Evolutionary conservation across 2,329 filamentous ascomycete genomes (phyloP).

Genomic region (Pyrenochaeta sp.): DNA sequence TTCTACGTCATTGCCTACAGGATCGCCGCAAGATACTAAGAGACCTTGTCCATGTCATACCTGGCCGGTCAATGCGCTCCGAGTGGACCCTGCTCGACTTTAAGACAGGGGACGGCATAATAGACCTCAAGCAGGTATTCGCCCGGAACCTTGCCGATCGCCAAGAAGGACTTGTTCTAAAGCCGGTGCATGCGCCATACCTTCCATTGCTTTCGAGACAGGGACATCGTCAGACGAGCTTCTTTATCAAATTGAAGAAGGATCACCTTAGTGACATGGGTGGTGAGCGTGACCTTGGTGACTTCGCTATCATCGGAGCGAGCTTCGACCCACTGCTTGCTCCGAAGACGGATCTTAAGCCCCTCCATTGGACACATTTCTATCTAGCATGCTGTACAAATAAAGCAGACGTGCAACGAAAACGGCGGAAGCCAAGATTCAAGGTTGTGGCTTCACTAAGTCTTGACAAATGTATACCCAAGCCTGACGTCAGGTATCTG

Average conservation of each 20-base stretch:
- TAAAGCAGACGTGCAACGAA: slow-evolving; percentile 64
- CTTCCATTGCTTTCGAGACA: slow-evolving; percentile 57
- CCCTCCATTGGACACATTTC: slow-evolving; percentile 79
- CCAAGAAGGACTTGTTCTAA: slow-evolving; percentile 83
- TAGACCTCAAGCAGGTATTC: slow-evolving; percentile 60
- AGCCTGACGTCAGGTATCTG: slow-evolving; percentile 53
- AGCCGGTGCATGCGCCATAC: slow-evolving; percentile 78
- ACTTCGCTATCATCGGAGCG: slow-evolving; percentile 81
- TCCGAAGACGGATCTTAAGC: slow-evolving; percentile 61
- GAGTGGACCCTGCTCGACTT: slow-evolving; percentile 75
- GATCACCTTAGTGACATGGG: slow-evolving; percentile 82
- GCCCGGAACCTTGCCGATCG: slow-evolving; percentile 70
- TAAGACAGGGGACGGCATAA: slow-evolving; percentile 41
- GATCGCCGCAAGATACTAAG: slow-evolving; percentile 69
- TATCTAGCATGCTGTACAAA: slow-evolving; percentile 80
- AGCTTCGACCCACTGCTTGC: slow-evolving; percentile 73
- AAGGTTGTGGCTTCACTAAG: slow-evolving; percentile 67
- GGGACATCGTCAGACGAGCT: slow-evolving; percentile 42
- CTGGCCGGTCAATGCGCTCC: slow-evolving; percentile 72
- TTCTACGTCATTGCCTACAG: slow-evolving; percentile 64
- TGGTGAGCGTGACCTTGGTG: slow-evolving; percentile 70
- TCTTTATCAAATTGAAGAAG: slow-evolving; percentile 87
- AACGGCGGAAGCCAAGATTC: slow-evolving; percentile 65
- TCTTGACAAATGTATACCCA: slow-evolving; percentile 58
- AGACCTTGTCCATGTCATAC: slow-evolving; percentile 61